Percentiles rank a stretch among this genome's conserved stretches.
Conservation (phyloP, 768 basidiomycete species). For the Lactifluus subvellereus region DNA sequence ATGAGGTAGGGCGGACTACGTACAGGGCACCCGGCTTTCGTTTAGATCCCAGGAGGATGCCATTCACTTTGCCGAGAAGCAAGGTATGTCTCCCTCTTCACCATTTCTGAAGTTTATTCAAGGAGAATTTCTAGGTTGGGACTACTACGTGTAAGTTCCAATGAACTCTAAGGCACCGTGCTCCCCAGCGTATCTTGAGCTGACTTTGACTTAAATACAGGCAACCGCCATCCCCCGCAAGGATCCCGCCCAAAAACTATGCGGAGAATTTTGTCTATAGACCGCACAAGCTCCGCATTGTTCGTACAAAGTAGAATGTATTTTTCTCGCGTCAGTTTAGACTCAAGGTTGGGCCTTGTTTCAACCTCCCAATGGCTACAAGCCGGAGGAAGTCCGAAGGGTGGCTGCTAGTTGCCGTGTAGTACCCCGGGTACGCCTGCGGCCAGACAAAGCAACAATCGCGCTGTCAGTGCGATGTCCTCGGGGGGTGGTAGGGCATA, state of each 20-base stretch:
- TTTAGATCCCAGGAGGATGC: constrained; percentile 90
- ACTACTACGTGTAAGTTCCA: constrained; percentile 75
- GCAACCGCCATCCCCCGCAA: constrained; percentile 55
- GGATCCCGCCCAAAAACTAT: constrained; percentile 82
- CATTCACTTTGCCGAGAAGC: constrained; percentile 93
- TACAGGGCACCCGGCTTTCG: constrained; percentile 81
- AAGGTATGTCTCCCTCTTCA: constrained; percentile 48
- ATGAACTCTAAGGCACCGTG: not conserved
- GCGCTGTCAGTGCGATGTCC: too few species aligned
- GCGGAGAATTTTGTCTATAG: constrained; percentile 88
- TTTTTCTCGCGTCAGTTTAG: not conserved
- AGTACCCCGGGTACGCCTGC: too few species aligned
- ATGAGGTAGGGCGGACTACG: constrained; percentile 78
- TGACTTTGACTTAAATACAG: constrained; percentile 30
- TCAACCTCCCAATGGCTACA: too few species aligned
- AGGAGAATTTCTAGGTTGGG: constrained; percentile 63
- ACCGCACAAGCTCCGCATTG: constrained; percentile 70
- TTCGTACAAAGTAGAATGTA: constrained; percentile 79
- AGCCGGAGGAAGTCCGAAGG: too few species aligned
- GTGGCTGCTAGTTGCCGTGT: too few species aligned
- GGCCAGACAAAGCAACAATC: too few species aligned
- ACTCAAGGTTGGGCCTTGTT: too few species aligned
- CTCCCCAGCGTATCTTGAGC: not conserved
- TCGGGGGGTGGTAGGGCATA: too few species aligned
- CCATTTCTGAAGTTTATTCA: constrained; percentile 4